These are phyloP conservation scores for Lecanoromycetidae sp. DNA, from an alignment of 2,329 filamentous ascomycete genomes.

Conservation along the genomic window DNA sequence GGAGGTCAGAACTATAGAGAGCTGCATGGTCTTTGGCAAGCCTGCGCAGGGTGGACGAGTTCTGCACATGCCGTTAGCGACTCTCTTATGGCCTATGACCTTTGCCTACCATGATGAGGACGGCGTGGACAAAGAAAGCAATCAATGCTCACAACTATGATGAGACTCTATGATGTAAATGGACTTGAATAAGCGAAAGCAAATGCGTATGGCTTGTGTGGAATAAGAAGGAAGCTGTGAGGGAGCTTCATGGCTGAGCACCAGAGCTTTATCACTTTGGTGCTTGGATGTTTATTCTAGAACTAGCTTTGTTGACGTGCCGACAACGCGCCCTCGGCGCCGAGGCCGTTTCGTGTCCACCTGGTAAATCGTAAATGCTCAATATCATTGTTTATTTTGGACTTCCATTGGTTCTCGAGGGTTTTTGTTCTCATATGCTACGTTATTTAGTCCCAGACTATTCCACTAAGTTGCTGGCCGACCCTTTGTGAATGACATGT, in stretches of 20 bases:
- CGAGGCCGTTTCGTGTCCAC: too few relatives aligned
- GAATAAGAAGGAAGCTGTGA: background rate
- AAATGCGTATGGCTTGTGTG: too few relatives aligned
- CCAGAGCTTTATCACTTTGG: background rate
- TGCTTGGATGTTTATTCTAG: background rate
- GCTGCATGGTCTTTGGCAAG: slow-evolving; percentile 48
- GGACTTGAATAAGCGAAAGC: too few relatives aligned
- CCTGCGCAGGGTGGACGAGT: slow-evolving; percentile 36
- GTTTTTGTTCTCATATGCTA: too few relatives aligned
- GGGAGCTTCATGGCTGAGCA: background rate
- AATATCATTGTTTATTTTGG: background rate
- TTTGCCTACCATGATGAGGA: background rate
- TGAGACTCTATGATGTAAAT: too few relatives aligned
- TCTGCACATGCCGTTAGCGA: background rate
- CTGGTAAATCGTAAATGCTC: too few relatives aligned
- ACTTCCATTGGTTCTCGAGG: background rate
- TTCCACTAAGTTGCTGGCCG: too few relatives aligned
- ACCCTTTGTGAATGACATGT: too few relatives aligned
- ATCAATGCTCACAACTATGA: too few relatives aligned
- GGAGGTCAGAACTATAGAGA: slow-evolving; percentile 43
- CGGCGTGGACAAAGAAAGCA: background rate
- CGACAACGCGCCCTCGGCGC: too few relatives aligned
- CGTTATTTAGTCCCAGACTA: too few relatives aligned
- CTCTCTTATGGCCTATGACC: background rate
- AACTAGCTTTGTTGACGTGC: too few relatives aligned